These are phyloP conservation scores for Cyclotella atomus DNA, from an alignment of 108 stramenopile species.

Conservation along the genomic window DNA sequence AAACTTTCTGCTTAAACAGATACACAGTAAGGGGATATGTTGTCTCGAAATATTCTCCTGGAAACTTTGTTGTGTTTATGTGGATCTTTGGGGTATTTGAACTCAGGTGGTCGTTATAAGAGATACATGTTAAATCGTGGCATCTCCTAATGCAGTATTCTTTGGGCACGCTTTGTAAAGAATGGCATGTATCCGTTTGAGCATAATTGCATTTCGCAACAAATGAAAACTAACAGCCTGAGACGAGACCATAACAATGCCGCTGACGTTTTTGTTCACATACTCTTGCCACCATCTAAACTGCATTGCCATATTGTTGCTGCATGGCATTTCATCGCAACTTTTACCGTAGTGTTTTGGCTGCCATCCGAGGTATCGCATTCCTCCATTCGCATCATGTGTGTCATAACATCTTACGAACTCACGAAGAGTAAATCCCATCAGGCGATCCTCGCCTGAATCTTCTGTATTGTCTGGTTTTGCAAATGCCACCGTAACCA, in stretches of 20 bases:
- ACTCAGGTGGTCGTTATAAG: too few relatives aligned
- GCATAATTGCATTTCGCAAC: not conserved
- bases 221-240: constrained; percentile 7
- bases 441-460: not conserved
- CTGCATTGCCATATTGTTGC: not conserved
- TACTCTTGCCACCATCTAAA: not conserved
- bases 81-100: too few relatives aligned
- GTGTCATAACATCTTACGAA: constrained; percentile 1
- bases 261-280: constrained; percentile 2
- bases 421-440: not conserved
- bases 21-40: too few relatives aligned
- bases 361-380: not conserved
- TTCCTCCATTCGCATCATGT: constrained; percentile 4
- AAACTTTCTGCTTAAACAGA: too few relatives aligned
- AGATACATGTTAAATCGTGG: not conserved
- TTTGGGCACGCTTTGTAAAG: constrained; percentile 33
- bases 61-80: too few relatives aligned
- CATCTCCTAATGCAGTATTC: not conserved
- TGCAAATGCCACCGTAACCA: not conserved
- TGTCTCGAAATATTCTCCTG: too few relatives aligned
- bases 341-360: not conserved
- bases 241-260: not conserved
- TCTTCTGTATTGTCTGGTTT: not conserved
- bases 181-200: constrained; percentile 43
- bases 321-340: not conserved